Conservation (phyloP, 306 rosid species). For the Quercus glauca region DNA sequence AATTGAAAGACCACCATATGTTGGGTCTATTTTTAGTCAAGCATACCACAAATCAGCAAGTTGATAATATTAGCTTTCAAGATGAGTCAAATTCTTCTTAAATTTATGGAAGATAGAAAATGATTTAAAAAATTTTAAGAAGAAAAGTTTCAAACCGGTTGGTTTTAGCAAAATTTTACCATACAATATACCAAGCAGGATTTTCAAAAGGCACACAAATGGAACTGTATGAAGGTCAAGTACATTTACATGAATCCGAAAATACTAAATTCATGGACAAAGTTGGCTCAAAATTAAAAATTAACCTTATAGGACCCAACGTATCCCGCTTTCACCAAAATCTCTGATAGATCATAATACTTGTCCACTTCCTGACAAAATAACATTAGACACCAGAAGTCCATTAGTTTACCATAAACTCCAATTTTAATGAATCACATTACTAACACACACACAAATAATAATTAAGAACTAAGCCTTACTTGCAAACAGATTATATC, state of each 20-base stretch:
- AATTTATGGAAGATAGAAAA: neutral
- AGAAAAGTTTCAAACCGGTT: neutral
- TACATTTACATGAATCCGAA: neutral
- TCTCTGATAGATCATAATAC: conserved; percentile 55
- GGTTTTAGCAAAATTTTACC: neutral
- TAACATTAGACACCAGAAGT: conserved; percentile 5
- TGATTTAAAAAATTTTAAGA: neutral
- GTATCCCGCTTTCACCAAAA: conserved; percentile 70
- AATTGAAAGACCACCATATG: neutral
- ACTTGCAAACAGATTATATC: conserved; percentile 85
- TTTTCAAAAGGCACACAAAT: neutral
- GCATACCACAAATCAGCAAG: neutral
- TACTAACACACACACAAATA: neutral
- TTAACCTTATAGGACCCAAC: conserved; percentile 64
- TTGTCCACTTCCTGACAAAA: conserved; percentile 76
- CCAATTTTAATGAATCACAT: neutral
- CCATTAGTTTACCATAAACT: neutral
- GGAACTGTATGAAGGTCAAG: neutral
- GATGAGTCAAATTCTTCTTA: neutral
- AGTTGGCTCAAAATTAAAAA: conserved; percentile 8
- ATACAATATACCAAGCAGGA: neutral
- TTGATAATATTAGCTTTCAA: conserved; percentile 2
- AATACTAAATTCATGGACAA: neutral
- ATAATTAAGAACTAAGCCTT: neutral
- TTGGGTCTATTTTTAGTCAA: neutral